Evolutionary conservation across 2,329 filamentous ascomycete species (phyloP).

Genomic region (Nigrospora osmanthi): DNA sequence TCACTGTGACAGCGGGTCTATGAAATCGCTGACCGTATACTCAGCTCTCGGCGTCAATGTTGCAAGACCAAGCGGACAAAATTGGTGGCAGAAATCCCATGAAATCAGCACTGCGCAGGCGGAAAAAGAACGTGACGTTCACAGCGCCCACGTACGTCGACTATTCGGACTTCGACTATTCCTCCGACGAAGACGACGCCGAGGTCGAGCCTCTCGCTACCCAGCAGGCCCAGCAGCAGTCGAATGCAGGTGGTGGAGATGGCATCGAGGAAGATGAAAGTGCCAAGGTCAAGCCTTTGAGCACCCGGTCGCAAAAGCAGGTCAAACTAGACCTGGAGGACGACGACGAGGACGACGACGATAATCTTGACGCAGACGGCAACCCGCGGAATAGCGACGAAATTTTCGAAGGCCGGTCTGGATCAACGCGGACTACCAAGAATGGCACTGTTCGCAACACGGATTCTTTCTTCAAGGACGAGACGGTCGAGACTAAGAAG

Average conservation of each 20-base stretch:
- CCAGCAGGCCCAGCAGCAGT: conserved; percentile 23
- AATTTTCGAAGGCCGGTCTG: conserved; percentile 46
- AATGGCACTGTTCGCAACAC: conserved; percentile 86
- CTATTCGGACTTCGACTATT: conserved; percentile 81
- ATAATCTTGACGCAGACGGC: too few species aligned
- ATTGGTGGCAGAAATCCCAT: conserved; percentile 61
- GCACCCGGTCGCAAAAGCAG: conserved; percentile 36
- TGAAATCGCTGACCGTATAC: conserved; percentile 17
- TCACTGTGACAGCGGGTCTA: too few species aligned
- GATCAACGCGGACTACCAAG: conserved; percentile 55
- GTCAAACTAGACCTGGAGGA: conserved; percentile 24
- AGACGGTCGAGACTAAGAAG: conserved; percentile 91
- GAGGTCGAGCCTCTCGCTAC: conserved; percentile 36
- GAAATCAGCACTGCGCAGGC: conserved; percentile 73
- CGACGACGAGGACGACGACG: conserved; percentile 12
- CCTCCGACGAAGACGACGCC: conserved; percentile 64
- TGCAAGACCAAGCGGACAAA: conserved; percentile 63
- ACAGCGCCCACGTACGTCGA: conserved; percentile 80
- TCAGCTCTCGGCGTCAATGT: conserved; percentile 55
- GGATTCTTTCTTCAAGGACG: conserved; percentile 96
- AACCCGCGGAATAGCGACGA: conserved; percentile 54
- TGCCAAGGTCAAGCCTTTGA: conserved; percentile 48
- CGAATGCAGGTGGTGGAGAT: conserved; percentile 16
- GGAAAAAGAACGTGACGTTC: conserved; percentile 85
- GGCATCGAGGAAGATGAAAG: conserved; percentile 37